Conservation (phyloP, 164 flowering plant species). For the Brasenia schreberi region DNA sequence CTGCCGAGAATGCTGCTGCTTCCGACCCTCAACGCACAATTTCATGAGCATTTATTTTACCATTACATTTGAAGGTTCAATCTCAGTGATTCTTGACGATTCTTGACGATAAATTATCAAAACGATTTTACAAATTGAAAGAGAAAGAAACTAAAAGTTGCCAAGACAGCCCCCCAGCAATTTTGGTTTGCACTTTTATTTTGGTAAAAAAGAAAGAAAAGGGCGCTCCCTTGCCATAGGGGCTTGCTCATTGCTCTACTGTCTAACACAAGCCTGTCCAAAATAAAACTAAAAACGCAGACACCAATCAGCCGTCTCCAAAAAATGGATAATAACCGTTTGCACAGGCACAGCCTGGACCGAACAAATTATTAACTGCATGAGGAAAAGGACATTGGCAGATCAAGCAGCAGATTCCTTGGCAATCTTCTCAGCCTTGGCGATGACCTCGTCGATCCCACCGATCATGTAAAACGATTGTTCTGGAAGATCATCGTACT, state of each 20-base stretch:
- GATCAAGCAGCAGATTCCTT: conserved; percentile 49
- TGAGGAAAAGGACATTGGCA: background rate
- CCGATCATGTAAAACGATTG: conserved; percentile 99
- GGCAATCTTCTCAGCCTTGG: conserved; percentile 96
- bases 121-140: background rate
- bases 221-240: background rate
- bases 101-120: background rate
- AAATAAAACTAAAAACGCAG: background rate
- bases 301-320: background rate
- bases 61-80: background rate
- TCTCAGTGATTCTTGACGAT: background rate
- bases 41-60: background rate
- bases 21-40: too few species aligned
- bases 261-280: background rate
- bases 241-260: background rate
- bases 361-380: background rate
- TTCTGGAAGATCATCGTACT: conserved; percentile 87
- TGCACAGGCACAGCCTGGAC: background rate
- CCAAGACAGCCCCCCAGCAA: background rate
- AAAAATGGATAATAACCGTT: background rate
- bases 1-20: too few species aligned
- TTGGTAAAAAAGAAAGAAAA: background rate
- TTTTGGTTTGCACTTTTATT: background rate
- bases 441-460: conserved; percentile 93
- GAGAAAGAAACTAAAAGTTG: background rate